phyloP scores from a whole-genome alignment of 2,329 filamentous ascomycete genomes.

The Aureobasidium subglaciale region DNA sequence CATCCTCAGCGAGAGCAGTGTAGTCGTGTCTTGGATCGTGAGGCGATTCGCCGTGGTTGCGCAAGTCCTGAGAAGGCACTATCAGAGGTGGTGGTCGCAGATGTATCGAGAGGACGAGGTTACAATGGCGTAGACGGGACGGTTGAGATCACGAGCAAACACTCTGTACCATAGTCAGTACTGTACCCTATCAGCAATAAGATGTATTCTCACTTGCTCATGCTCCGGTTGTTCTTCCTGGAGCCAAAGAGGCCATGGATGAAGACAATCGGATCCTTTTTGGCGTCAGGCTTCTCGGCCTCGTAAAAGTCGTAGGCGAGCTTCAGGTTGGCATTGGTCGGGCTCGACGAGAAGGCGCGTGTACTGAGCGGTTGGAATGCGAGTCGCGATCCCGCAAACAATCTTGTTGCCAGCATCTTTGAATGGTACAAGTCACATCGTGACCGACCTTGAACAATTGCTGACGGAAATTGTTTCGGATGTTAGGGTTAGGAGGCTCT shows the following conservation, averaged over 20 bases:
- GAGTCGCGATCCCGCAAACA: constrained; percentile 4
- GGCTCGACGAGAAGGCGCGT: constrained; percentile 8
- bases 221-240: constrained; percentile 88
- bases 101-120: not conserved
- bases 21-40: constrained; percentile 75
- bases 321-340: constrained; percentile 19
- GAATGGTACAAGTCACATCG: not conserved
- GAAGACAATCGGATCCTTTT: constrained; percentile 65
- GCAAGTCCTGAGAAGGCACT: constrained; percentile 57
- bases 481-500: not conserved
- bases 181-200: not conserved
- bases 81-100: not conserved
- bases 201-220: constrained; percentile 71
- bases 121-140: constrained; percentile 76
- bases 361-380: not conserved
- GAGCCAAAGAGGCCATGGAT: constrained; percentile 92
- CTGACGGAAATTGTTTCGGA: constrained; percentile 9
- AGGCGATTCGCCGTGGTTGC: constrained; percentile 88
- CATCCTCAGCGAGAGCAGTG: constrained; percentile 70
- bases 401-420: constrained; percentile 10
- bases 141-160: constrained; percentile 70
- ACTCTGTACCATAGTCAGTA: constrained; percentile 46
- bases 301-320: constrained; percentile 63
- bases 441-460: not conserved
- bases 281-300: constrained; percentile 32